Percentiles rank a stretch among this genome's conserved stretches.
These are phyloP conservation scores for Setomelanomma holmii DNA, from an alignment of 2,329 filamentous ascomycete genomes.

Conservation along the genomic window DNA sequence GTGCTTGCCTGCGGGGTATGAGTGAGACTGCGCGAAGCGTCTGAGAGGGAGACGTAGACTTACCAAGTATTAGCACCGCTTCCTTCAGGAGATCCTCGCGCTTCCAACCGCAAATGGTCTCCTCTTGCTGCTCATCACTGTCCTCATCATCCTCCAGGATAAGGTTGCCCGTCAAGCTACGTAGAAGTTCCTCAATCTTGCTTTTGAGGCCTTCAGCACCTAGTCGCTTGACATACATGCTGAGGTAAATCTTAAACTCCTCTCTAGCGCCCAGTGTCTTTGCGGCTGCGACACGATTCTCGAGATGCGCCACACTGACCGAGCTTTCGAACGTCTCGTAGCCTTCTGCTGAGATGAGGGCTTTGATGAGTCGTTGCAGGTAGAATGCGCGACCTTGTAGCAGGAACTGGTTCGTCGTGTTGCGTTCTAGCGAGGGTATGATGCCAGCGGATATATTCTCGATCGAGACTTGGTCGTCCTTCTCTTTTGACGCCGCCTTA, in stretches of 20 bases:
- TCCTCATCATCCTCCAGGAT: slow-evolving; percentile 66
- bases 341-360: slow-evolving; percentile 84
- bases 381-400: slow-evolving; percentile 92
- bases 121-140: slow-evolving; percentile 62
- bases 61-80: slow-evolving; percentile 90
- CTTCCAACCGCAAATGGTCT: slow-evolving; percentile 90
- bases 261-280: slow-evolving; percentile 84
- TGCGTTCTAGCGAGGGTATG: slow-evolving; percentile 89
- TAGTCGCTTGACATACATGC: slow-evolving; percentile 96
- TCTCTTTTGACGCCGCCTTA: slow-evolving; percentile 39
- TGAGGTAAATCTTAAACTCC: slow-evolving; percentile 92
- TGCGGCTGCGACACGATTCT: slow-evolving; percentile 91
- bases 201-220: slow-evolving; percentile 85
- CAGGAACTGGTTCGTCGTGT: slow-evolving; percentile 91
- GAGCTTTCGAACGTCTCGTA: slow-evolving; percentile 91
- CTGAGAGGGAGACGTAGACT: slow-evolving; percentile 6
- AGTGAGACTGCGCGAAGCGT: slow-evolving; percentile 8
- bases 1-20: slow-evolving; percentile 80
- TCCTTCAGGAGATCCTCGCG: slow-evolving; percentile 86
- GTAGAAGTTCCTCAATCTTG: slow-evolving; percentile 92
- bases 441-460: slow-evolving; percentile 84
- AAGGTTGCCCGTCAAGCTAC: slow-evolving; percentile 77
- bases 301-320: slow-evolving; percentile 91
- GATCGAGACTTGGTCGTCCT: slow-evolving; percentile 59
- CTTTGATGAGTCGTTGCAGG: slow-evolving; percentile 89